phyloP scores from a whole-genome alignment of 306 rosid genomes.

The Lathyrus tuberosus region DNA sequence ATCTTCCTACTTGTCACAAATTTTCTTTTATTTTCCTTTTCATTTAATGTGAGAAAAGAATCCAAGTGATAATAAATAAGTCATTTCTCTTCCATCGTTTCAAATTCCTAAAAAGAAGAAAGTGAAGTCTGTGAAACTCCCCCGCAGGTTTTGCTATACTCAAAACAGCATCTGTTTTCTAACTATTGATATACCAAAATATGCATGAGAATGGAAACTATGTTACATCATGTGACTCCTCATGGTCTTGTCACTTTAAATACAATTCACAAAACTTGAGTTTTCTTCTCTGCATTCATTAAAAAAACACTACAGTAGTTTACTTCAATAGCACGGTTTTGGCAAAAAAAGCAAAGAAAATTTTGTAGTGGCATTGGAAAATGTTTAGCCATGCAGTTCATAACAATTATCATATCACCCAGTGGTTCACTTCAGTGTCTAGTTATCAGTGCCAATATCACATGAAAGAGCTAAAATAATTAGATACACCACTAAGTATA shows the following conservation, averaged over 20 bases:
- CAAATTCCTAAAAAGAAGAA: constrained; percentile 32
- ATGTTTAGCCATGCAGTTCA: neutral
- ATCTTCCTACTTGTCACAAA: neutral
- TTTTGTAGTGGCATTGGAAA: constrained; percentile 2
- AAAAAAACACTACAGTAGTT: constrained; percentile 24
- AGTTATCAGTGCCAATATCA: constrained; percentile 32
- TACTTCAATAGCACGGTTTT: constrained; percentile 30
- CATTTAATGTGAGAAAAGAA: constrained; percentile 3
- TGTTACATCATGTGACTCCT: constrained; percentile 45
- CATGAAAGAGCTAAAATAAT: neutral
- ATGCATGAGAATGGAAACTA: constrained; percentile 24
- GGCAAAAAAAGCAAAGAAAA: constrained; percentile 30
- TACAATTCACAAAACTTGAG: constrained; percentile 7
- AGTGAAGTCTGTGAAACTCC: constrained; percentile 13
- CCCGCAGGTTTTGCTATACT: constrained; percentile 33
- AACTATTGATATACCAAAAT: constrained; percentile 40
- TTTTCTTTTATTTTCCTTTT: neutral
- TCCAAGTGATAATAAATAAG: constrained; percentile 8
- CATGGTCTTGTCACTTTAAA: constrained; percentile 43
- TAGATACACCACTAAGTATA: constrained; percentile 23
- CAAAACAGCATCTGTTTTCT: constrained; percentile 36
- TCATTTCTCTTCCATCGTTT: constrained; percentile 30
- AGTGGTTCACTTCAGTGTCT: constrained; percentile 40
- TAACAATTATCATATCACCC: constrained; percentile 2
- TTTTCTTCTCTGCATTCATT: constrained; percentile 34